Percentiles rank a stretch among this genome's conserved stretches.
These are phyloP conservation scores for Panicum virgatum DNA, from an alignment of 202 grass and related monocot species.

Conservation along the genomic window DNA sequence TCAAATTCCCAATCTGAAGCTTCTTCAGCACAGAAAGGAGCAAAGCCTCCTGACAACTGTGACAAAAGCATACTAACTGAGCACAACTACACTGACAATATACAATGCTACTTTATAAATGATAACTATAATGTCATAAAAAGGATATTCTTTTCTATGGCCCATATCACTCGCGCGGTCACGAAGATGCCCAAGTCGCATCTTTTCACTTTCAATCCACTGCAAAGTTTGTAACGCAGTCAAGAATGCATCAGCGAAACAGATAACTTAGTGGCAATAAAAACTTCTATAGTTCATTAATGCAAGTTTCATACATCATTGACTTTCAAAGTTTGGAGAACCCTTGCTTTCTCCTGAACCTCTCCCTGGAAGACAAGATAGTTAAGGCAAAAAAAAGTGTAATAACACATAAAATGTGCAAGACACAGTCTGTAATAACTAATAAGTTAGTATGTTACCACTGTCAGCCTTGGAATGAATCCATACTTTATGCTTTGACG, in stretches of 20 bases:
- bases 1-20: not conserved
- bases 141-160: slow-evolving; percentile 99
- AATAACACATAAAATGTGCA: slow-evolving; percentile 22
- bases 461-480: slow-evolving; percentile 86
- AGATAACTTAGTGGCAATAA: slow-evolving; percentile 7
- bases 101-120: slow-evolving; percentile 20
- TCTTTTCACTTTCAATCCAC: slow-evolving; percentile 98
- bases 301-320: slow-evolving; percentile 78
- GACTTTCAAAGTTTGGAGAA: slow-evolving; percentile 83
- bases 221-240: slow-evolving; percentile 43
- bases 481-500: slow-evolving; percentile 99
- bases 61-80: slow-evolving; percentile 1
- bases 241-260: slow-evolving; percentile 21
- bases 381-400: slow-evolving; percentile 27
- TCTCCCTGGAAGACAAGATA: slow-evolving; percentile 79
- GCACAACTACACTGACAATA: not conserved
- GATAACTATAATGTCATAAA: slow-evolving; percentile 34
- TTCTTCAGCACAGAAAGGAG: not conserved
- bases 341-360: slow-evolving; percentile 87
- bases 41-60: not conserved
- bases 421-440: not conserved
- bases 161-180: slow-evolving; percentile 99
- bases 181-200: slow-evolving; percentile 91
- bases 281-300: slow-evolving; percentile 23
- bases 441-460: slow-evolving; percentile 54